A percentile compares a stretch with the other conserved stretches of the same genome.
phyloP scores from a whole-genome alignment of 2,329 filamentous ascomycete genomes.

The Pestalotiopsis fici region DNA sequence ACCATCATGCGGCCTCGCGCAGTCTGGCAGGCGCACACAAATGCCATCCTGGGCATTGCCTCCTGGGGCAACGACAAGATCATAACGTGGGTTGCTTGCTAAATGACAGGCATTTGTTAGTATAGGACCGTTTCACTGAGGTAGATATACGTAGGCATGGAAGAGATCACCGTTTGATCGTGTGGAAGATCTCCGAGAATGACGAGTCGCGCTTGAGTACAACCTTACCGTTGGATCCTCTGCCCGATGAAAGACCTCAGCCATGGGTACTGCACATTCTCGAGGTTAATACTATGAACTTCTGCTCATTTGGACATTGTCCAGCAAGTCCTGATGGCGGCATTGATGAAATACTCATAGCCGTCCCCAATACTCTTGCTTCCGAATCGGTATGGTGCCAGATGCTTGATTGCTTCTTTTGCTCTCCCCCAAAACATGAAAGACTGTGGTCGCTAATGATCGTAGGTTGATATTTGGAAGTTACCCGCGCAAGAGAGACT shows the following conservation, averaged over 20 bases:
- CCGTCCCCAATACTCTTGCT: conserved; percentile 76
- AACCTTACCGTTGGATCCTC: conserved; percentile 69
- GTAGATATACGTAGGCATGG: conserved; percentile 66
- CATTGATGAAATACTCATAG: conserved; percentile 61
- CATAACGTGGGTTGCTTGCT: conserved; percentile 69
- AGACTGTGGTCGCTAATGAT: not conserved
- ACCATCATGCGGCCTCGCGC: conserved; percentile 77
- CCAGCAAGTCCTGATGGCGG: conserved; percentile 30
- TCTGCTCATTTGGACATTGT: conserved; percentile 79
- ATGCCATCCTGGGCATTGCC: conserved; percentile 72
- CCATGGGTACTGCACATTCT: conserved; percentile 88
- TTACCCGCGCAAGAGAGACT: conserved; percentile 74
- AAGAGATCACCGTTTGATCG: conserved; percentile 80
- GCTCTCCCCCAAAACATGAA: not conserved
- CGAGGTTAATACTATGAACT: conserved; percentile 91
- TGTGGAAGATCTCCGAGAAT: conserved; percentile 72
- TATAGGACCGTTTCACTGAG: conserved; percentile 8
- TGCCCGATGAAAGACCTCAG: conserved; percentile 49
- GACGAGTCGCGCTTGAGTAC: conserved; percentile 68
- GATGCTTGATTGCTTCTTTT: not conserved
- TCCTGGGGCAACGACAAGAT: conserved; percentile 73
- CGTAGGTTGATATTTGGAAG: conserved; percentile 77
- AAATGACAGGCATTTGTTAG: not conserved
- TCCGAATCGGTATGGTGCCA: conserved; percentile 64
- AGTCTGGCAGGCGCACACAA: conserved; percentile 85